Conservation (phyloP, 306 rosid species). For the Fragaria iinumae region DNA sequence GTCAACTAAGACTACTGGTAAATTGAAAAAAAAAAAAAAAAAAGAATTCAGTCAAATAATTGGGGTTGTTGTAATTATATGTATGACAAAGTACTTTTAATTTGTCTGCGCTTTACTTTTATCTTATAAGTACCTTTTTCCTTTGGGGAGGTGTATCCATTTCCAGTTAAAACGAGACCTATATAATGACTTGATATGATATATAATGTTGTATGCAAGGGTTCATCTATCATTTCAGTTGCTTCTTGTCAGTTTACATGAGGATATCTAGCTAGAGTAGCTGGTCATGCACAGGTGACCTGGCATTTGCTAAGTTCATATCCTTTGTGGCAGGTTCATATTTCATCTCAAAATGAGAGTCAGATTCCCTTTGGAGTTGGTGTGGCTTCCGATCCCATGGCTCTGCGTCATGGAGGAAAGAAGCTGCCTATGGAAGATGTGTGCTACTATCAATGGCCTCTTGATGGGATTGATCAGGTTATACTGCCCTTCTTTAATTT, state of each 20-base stretch:
- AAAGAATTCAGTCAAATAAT: background rate
- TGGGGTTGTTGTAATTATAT: background rate
- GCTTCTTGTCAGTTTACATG: conserved; percentile 12
- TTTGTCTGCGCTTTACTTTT: background rate
- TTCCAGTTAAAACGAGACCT: background rate
- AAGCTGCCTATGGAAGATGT: conserved; percentile 96
- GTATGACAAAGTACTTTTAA: background rate
- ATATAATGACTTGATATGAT: background rate
- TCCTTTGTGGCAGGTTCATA: conserved; percentile 61
- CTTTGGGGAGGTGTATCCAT: background rate
- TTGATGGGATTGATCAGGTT: conserved; percentile 90
- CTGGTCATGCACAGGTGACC: conserved; percentile 21
- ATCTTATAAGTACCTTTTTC: background rate
- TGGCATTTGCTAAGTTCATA: conserved; percentile 1
- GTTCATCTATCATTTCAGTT: background rate
- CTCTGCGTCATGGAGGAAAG: conserved; percentile 92
- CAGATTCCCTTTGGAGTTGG: conserved; percentile 86
- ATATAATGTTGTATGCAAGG: background rate
- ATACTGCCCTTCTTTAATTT: background rate
- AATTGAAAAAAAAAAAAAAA: background rate
- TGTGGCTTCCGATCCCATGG: conserved; percentile 93
- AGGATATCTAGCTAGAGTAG: conserved; percentile 2
- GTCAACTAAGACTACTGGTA: background rate
- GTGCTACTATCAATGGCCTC: conserved; percentile 91
- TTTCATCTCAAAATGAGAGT: conserved; percentile 53